phyloP scores from a whole-genome alignment of 331 rosid genomes.

The Phaseolus coccineus region DNA sequence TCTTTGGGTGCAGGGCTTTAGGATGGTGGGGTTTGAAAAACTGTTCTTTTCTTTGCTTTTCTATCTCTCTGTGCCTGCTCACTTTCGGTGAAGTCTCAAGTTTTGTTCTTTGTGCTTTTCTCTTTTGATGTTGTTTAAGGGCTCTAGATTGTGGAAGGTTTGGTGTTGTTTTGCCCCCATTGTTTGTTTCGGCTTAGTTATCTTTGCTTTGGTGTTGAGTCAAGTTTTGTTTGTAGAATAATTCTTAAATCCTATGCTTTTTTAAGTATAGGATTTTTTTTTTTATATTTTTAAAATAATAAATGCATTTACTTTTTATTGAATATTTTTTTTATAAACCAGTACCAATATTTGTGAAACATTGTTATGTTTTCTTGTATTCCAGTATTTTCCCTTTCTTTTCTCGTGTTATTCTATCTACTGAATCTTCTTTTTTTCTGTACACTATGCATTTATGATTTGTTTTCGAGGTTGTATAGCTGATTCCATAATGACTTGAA shows the following conservation, averaged over 20 bases:
- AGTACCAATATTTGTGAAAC: background rate
- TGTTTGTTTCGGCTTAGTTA: background rate
- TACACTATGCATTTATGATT: background rate
- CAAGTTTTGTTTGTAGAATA: background rate
- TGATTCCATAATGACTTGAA: background rate
- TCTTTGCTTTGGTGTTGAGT: background rate
- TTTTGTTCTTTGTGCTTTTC: background rate
- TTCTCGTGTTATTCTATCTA: background rate
- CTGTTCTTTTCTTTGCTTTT: background rate
- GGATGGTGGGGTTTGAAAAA: constrained; percentile 9
- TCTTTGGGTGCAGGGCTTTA: background rate
- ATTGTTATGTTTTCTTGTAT: background rate
- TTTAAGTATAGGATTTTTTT: background rate
- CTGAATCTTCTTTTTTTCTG: background rate
- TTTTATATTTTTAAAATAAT: background rate
- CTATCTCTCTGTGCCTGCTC: background rate
- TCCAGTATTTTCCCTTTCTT: background rate
- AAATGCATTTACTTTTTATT: background rate
- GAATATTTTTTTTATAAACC: background rate
- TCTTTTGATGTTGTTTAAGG: background rate
- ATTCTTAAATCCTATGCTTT: background rate
- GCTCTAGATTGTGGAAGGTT: background rate
- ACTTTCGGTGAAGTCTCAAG: background rate
- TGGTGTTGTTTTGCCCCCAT: background rate
- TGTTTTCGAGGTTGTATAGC: background rate